Conservation (phyloP, 306 rosid species). For the Trifolium repens region DNA sequence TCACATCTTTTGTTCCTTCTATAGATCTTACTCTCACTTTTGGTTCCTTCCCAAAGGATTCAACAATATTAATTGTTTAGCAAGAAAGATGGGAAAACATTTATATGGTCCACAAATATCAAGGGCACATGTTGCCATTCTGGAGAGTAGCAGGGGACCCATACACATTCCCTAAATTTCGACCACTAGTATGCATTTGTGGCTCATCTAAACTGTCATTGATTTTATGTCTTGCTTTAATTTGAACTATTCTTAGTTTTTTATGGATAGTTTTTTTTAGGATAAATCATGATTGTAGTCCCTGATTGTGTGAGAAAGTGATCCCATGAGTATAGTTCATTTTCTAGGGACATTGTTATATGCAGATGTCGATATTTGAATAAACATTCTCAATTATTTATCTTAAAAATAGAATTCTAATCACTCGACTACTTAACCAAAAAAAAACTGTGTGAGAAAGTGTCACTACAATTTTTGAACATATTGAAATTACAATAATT, state of each 20-base stretch:
- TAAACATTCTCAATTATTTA: too few species aligned
- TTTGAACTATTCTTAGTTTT: background rate
- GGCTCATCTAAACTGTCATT: background rate
- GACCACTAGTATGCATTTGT: background rate
- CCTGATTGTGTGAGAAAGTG: too few species aligned
- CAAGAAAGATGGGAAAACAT: background rate
- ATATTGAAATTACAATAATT: too few species aligned
- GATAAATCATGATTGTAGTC: too few species aligned
- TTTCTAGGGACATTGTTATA: too few species aligned
- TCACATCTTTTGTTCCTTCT: background rate
- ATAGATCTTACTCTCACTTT: background rate
- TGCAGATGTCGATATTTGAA: too few species aligned
- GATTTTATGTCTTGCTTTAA: background rate
- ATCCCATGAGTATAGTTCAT: too few species aligned
- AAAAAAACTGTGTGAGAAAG: too few species aligned
- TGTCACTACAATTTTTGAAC: too few species aligned
- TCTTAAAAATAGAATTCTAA: too few species aligned
- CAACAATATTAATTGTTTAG: background rate
- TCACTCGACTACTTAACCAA: too few species aligned
- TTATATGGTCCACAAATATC: background rate
- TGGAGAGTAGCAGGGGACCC: background rate
- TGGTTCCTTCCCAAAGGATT: background rate
- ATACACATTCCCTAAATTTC: background rate
- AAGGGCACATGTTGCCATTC: background rate
- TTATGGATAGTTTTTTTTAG: background rate